Evolutionary conservation across 192 early-diverging fungal species (phyloP), one percentile per base, ranked within the genome.

Genomic region (Physocladia obscura): DNA sequence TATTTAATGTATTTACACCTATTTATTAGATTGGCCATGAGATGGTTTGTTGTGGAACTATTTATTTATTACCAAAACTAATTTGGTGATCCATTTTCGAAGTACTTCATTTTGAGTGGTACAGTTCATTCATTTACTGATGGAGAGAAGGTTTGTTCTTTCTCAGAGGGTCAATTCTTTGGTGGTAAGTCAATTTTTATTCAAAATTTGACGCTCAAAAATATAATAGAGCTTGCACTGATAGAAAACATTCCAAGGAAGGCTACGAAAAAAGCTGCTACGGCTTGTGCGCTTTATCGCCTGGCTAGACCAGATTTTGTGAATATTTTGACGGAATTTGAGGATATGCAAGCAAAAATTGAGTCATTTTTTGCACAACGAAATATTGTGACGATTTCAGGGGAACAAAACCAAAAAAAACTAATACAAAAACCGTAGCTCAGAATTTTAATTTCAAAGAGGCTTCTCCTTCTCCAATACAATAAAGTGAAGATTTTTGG

Each of bases 81-180:
- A 54, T 8, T 54, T 13, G n/a, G 6, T 26, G 51, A 37, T 58
- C 21, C 34, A 15, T 30, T 59, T 32, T 35, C 17, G 3, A 67
- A 60, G 68, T 85, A 70, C 61, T 85, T 85, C 52, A 79, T 83
- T 32, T 35, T 74, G 15, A 44, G 30, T 39, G 81, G 81, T 0
- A 29, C 30, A 1, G 77, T 85, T 0, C 81, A 78, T 19, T 68
- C 79, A 37, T 58, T 79, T 6, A 74, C 79, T 1, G 71, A 74
- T 44, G 70, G 70, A 2, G 74, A 76, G n/a, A 29, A 27, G 27
- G 69, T 75, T 22, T 74, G 62, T 34, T 57, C 51, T 3, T 52
- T 83, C 15, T 44, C 29, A 39, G 62, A 74, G 24, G 80, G 80
- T 0, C 54, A 63, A 5, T 81, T 78, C 67, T 81, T 81, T 63